These are phyloP conservation scores for Musa acuminata DNA, from an alignment of 176 grass and related monocot species.

Conservation along the genomic window DNA sequence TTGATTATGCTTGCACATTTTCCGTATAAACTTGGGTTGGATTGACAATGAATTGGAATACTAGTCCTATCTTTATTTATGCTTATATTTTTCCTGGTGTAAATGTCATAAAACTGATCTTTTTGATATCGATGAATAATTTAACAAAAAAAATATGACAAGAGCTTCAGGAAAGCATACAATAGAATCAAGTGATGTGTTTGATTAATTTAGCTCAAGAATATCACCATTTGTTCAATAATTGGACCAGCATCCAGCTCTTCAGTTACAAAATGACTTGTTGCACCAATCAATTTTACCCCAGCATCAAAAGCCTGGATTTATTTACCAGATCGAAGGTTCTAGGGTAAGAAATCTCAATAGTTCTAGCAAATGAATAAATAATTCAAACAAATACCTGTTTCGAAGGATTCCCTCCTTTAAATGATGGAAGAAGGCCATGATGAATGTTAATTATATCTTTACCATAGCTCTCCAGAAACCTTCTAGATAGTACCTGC, in stretches of 20 bases:
- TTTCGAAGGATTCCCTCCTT: constrained; percentile 77
- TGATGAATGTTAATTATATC: constrained; percentile 97
- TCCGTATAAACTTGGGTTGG: no score
- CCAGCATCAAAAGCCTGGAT: constrained; percentile 92
- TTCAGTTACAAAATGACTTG: constrained; percentile 88
- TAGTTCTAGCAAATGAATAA: background rate
- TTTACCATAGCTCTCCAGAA: constrained; percentile 79
- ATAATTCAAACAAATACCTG: constrained; percentile 42
- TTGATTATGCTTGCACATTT: no score
- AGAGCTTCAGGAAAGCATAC: no score
- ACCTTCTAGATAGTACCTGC: constrained; percentile 62
- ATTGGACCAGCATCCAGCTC: constrained; percentile 89
- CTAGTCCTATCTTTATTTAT: no score
- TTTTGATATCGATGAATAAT: background rate
- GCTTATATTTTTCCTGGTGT: no score
- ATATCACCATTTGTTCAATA: constrained; percentile 83
- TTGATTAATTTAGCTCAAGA: background rate
- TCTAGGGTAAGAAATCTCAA: background rate
- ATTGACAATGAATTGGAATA: no score
- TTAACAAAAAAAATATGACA: background rate
- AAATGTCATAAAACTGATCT: background rate
- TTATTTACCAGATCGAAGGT: constrained; percentile 11
- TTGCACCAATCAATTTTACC: constrained; percentile 91
- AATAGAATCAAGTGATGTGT: background rate
- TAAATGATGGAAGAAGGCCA: constrained; percentile 97